Evolutionary conservation across 1,139 yeast genomes (phyloP).

Genomic region (Suhomyces panamericanus): DNA sequence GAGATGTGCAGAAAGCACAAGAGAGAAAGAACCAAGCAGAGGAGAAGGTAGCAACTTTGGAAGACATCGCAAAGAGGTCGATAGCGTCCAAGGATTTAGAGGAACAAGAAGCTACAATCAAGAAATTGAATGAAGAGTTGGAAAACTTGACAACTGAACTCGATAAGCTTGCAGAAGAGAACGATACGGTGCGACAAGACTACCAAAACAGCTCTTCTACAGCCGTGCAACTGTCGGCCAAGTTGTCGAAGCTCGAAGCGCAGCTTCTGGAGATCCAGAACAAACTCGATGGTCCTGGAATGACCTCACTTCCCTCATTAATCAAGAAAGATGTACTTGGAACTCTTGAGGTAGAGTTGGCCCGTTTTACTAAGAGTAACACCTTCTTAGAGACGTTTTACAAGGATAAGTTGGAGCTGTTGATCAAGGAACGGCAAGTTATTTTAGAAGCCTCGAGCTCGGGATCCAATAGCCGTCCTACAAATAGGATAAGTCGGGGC

Average conservation of each 20-base stretch:
- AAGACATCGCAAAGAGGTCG: constrained; percentile 8
- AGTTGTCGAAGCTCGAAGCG: constrained; percentile 30
- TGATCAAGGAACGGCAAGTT: constrained; percentile 41
- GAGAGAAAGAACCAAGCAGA: constrained; percentile 20
- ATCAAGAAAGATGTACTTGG: constrained; percentile 37
- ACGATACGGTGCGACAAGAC: constrained; percentile 43
- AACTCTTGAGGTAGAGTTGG: constrained; percentile 29
- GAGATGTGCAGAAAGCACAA: constrained; percentile 26
- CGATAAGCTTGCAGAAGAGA: constrained; percentile 28
- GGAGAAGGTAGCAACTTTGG: constrained; percentile 22
- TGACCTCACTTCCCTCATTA: constrained; percentile 41
- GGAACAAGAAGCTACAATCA: constrained; percentile 31
- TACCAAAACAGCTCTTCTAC: constrained; percentile 56
- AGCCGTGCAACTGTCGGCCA: constrained; percentile 53
- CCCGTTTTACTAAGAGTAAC: constrained; percentile 33
- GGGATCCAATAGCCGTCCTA: constrained; percentile 36
- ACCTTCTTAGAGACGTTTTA: constrained; percentile 35
- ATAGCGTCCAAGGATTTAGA: constrained; percentile 10
- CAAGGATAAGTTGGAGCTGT: constrained; percentile 35
- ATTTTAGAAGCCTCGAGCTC: constrained; percentile 32
- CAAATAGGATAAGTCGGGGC: constrained; percentile 41
- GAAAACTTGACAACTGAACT: constrained; percentile 27
- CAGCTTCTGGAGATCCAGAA: constrained; percentile 29
- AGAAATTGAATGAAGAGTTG: constrained; percentile 33
- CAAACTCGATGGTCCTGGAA: constrained; percentile 47